These are phyloP conservation scores for Nakaseomyces bracarensis DNA, from an alignment of 1,139 yeast genomes.

Conservation along the genomic window DNA sequence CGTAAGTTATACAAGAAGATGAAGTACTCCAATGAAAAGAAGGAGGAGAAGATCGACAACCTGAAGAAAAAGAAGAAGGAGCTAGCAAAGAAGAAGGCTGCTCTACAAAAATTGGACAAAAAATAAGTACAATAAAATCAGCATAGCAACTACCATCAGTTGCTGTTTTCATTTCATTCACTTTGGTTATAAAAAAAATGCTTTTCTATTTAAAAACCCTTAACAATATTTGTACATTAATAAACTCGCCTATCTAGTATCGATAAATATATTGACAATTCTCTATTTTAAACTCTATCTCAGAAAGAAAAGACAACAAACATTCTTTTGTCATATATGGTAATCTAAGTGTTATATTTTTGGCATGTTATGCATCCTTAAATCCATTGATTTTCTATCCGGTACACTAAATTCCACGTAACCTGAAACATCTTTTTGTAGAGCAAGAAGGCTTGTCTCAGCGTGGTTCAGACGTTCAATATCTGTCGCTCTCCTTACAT, in stretches of 20 bases:
- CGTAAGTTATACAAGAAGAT: constrained; percentile 90
- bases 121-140: constrained; percentile 16
- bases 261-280: not conserved
- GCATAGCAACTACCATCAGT: not conserved
- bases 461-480: constrained; percentile 63
- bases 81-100: constrained; percentile 58
- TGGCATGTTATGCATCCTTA: constrained; percentile 38
- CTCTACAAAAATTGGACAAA: constrained; percentile 39
- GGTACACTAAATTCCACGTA: constrained; percentile 63
- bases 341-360: constrained; percentile 11
- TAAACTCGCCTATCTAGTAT: not conserved
- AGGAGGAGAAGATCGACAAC: constrained; percentile 68
- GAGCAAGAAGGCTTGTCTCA: constrained; percentile 48
- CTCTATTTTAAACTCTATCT: too few relatives aligned
- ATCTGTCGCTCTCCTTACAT: constrained; percentile 66
- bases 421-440: constrained; percentile 60
- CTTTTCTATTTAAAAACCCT: too few relatives aligned
- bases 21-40: constrained; percentile 85
- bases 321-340: too few relatives aligned
- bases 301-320: too few relatives aligned
- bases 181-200: too few relatives aligned
- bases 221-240: not conserved
- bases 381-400: constrained; percentile 73
- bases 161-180: not conserved
- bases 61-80: constrained; percentile 73